Conservation (phyloP, 2,329 filamentous ascomycete genomes). For the Ascocoryne sarcoides region DNA sequence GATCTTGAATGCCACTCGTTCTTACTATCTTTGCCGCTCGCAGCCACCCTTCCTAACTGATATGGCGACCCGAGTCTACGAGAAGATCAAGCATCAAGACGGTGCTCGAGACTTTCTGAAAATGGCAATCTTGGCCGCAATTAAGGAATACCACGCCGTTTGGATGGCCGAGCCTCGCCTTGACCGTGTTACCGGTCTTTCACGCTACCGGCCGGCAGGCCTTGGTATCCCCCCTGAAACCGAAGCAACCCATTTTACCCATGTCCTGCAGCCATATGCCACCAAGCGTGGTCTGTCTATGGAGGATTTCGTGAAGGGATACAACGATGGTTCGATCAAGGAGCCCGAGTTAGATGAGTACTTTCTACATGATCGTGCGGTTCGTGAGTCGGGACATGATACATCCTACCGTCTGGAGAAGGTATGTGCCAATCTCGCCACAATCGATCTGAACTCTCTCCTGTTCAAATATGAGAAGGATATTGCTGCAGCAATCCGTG, state of each 20-base stretch:
- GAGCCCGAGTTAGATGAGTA: conserved; percentile 92
- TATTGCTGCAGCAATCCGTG: conserved; percentile 79
- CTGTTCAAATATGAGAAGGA: conserved; percentile 97
- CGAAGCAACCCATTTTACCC: conserved; percentile 45
- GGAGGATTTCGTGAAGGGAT: conserved; percentile 76
- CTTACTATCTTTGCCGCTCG: conserved; percentile 89
- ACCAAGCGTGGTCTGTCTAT: conserved; percentile 67
- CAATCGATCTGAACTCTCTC: conserved; percentile 88
- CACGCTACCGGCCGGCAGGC: conserved; percentile 43
- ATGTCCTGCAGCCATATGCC: conserved; percentile 30
- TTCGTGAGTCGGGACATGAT: conserved; percentile 93
- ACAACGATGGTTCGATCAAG: conserved; percentile 66
- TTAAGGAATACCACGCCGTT: conserved; percentile 55
- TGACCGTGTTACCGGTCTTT: conserved; percentile 41
- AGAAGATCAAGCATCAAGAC: conserved; percentile 63
- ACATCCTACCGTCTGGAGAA: conserved; percentile 90
- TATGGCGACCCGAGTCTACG: conserved; percentile 90
- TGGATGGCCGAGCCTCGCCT: conserved; percentile 34
- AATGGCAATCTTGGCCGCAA: conserved; percentile 74
- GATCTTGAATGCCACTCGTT: conserved; percentile 92
- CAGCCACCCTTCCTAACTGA: conserved; percentile 96
- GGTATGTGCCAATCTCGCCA: conserved; percentile 79
- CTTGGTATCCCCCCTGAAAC: conserved; percentile 48
- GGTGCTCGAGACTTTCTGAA: conserved; percentile 74
- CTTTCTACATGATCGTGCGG: conserved; percentile 90